phyloP scores from a whole-genome alignment of 441 rosid genomes.

The Arabidopsis hybrid region DNA sequence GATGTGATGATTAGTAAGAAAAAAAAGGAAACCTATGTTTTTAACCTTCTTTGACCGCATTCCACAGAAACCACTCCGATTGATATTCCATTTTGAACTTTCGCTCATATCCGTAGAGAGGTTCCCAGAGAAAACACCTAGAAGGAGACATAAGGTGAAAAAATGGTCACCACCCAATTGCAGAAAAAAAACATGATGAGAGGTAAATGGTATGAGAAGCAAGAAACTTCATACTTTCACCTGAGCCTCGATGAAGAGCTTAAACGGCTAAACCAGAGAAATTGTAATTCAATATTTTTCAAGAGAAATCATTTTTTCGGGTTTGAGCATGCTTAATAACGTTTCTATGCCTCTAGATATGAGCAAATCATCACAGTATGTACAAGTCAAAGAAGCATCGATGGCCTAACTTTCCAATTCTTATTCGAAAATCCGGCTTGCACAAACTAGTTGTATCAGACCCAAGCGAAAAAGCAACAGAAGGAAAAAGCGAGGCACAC shows the following conservation, averaged over 20 bases:
- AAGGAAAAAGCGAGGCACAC: constrained; percentile 2
- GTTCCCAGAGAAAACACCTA: constrained; percentile 88
- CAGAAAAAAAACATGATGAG: neutral
- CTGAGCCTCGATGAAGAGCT: constrained; percentile 6
- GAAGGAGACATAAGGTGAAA: constrained; percentile 20
- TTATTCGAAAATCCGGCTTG: constrained; percentile 4
- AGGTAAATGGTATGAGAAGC: neutral
- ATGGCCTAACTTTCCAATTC: neutral
- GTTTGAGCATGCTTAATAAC: constrained; percentile 6
- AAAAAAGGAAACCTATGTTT: constrained; percentile 11
- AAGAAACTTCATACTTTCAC: constrained; percentile 15
- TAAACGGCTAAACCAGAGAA: constrained; percentile 8
- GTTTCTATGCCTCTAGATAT: neutral
- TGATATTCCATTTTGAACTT: constrained; percentile 79
- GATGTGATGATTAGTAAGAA: constrained; percentile 12
- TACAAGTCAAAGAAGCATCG: constrained; percentile 14
- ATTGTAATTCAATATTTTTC: neutral
- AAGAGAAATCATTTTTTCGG: neutral
- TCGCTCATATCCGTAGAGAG: constrained; percentile 71
- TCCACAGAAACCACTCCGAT: constrained; percentile 86
- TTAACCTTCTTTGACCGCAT: constrained; percentile 93
- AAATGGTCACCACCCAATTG: constrained; percentile 6
- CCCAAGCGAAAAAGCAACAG: constrained; percentile 5
- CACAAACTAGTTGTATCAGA: constrained; percentile 22
- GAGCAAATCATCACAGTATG: constrained; percentile 1